Base-by-base conservation (phyloP, 495 filamentous ascomycete genomes). In the Talaromyces borbonicus region DNA sequence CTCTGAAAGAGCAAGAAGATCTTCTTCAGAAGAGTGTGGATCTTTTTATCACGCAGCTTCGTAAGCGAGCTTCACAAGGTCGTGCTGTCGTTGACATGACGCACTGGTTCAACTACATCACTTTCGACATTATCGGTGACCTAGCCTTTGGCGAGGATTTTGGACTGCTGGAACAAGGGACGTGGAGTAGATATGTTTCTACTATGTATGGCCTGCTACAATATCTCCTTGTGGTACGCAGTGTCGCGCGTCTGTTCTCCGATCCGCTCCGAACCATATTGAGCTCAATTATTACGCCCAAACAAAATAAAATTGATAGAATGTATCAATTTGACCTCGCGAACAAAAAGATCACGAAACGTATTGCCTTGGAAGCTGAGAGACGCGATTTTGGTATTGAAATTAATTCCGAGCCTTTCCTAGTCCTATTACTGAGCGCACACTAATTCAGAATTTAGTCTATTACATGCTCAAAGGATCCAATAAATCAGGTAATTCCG, bases 81-180 rank as follows among this genome's bases (percentile, higher is more conserved):
- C 50, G 25, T 3, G 26, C n/a, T 5, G 42, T 54, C 3, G 49
- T 65, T 4, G 52, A 71, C 38, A 49, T 63, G n/a, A 50, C 39
- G 0, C 32, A 53, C 8, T 68, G 61, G 62, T 61, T 59, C 30
- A 63, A 64, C 46, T 57, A 54, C 19, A 60, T 49, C 20, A 49
- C 49, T 9, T 60, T 69, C 36, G 66, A 69, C 45, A 52, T 61
- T 29, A 63, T 65, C 47, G 63, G 58, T 15, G 52, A 59, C 12
- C 47, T 68, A 5, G 57, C 54, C 9, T 65, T 66, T 44, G 69
- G 66, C 0, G 66, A 74, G 43, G 55, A 65, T 0, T 69, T 77
- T 42, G 56, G 63, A 22, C 70, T 64, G 46, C 60, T 77, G 4
- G 49, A 69, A 19, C 51, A 64, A 24, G 60, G 61, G 0, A 53